These are phyloP conservation scores for Helicocarpus griseus DNA, from an alignment of 2,329 filamentous ascomycete species.

Conservation along the genomic window DNA sequence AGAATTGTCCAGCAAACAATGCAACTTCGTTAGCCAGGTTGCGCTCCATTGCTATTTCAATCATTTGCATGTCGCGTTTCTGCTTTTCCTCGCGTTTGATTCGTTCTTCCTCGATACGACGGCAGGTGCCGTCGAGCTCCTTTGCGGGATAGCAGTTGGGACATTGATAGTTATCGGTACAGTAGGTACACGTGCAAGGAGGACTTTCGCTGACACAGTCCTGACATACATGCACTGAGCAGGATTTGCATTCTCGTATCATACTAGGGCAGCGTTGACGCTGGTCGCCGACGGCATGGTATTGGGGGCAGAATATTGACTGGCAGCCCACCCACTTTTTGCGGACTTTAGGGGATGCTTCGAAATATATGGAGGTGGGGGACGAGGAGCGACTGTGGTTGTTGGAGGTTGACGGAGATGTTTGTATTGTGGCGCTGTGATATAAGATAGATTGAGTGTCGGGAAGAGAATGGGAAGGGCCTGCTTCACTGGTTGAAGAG, in stretches of 20 bases:
- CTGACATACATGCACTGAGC: conserved; percentile 37
- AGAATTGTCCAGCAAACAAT: conserved; percentile 33
- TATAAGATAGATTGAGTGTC: neutral
- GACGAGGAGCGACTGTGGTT: conserved; percentile 30
- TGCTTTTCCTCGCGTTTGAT: conserved; percentile 30
- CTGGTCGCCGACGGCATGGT: conserved; percentile 35
- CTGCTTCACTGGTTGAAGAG: neutral
- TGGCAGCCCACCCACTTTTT: conserved; percentile 38
- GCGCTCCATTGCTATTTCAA: conserved; percentile 30
- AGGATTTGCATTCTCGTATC: conserved; percentile 36
- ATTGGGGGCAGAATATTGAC: conserved; percentile 39
- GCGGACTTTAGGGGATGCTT: conserved; percentile 26
- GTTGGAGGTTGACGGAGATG: conserved; percentile 31
- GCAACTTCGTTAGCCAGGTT: conserved; percentile 35
- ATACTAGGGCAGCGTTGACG: conserved; percentile 35
- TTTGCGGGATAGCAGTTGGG: conserved; percentile 34
- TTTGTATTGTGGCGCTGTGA: conserved; percentile 26
- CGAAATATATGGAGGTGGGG: conserved; percentile 28
- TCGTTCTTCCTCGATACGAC: conserved; percentile 29
- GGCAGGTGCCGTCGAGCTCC: conserved; percentile 31
- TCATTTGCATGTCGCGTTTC: conserved; percentile 31
- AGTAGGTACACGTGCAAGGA: conserved; percentile 37
- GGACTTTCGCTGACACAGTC: conserved; percentile 32
- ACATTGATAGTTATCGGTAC: conserved; percentile 34
- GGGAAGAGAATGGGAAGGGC: neutral